These are phyloP conservation scores for Apiotrichum mycotoxinovorans DNA, from an alignment of 1,284 basidiomycete species.

Conservation along the genomic window DNA sequence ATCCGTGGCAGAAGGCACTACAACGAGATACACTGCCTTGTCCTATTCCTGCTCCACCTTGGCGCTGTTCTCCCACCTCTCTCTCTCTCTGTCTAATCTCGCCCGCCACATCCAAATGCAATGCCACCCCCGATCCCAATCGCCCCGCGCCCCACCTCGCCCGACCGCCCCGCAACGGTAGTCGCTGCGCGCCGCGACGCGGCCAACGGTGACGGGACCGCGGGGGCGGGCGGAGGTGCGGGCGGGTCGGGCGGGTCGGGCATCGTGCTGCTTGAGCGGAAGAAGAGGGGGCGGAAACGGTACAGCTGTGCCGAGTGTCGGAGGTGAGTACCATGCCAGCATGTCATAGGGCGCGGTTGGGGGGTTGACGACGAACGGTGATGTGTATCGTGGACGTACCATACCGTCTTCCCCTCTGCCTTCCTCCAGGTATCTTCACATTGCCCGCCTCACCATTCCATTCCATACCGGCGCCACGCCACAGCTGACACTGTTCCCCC, in stretches of 20 bases:
- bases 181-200: background rate
- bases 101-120: background rate
- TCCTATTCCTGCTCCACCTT: no score
- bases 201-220: no score
- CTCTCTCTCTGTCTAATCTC: background rate
- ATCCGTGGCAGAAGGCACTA: no score
- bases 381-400: no score
- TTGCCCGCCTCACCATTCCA: background rate
- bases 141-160: background rate
- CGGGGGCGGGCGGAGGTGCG: background rate
- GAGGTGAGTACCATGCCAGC: slow-evolving; percentile 6
- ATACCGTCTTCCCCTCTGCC: no score
- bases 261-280: slow-evolving; percentile 6
- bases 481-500: background rate
- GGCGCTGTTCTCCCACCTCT: background rate
- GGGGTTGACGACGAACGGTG: no score
- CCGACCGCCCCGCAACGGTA: background rate
- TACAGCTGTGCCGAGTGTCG: slow-evolving; percentile 21
- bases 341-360: background rate
- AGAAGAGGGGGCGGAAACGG: slow-evolving; percentile 15
- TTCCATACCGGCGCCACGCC: background rate
- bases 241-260: background rate
- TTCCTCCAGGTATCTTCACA: no score
- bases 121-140: background rate
- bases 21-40: no score